Conservation (phyloP, 208 protist genomes). For the Leishmania martiniquensis region DNA sequence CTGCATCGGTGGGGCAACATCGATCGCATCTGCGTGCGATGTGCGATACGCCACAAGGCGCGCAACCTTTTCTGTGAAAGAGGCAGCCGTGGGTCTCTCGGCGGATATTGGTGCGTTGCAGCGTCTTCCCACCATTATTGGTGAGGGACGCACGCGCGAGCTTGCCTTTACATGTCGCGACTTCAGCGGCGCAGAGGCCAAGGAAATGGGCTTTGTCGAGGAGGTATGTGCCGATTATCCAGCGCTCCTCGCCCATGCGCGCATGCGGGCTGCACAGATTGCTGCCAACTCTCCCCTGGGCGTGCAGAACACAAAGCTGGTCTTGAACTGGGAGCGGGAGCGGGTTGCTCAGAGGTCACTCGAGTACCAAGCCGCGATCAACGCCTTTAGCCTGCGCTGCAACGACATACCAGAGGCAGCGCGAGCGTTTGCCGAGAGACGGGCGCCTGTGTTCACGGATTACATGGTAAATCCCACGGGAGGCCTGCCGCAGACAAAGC, state of each 20-base stretch:
- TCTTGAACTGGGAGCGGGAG: constrained; percentile 66
- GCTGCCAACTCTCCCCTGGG: constrained; percentile 68
- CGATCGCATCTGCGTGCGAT: constrained; percentile 70
- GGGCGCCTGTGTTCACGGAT: constrained; percentile 57
- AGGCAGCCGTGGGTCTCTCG: constrained; percentile 68
- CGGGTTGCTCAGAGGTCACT: constrained; percentile 41
- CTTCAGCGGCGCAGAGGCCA: constrained; percentile 48
- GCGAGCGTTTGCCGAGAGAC: constrained; percentile 55
- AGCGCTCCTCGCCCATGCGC: constrained; percentile 46
- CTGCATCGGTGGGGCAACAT: constrained; percentile 79
- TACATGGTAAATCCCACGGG: constrained; percentile 44
- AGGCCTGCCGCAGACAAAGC: background rate
- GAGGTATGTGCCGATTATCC: constrained; percentile 55
- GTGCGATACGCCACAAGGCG: constrained; percentile 58
- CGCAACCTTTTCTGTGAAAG: constrained; percentile 63
- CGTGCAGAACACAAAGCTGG: constrained; percentile 76
- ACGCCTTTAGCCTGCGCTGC: constrained; percentile 57
- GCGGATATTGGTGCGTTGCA: constrained; percentile 81
- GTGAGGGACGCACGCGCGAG: constrained; percentile 69
- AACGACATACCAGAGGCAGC: constrained; percentile 65
- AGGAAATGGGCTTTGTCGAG: constrained; percentile 57
- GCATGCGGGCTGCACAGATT: constrained; percentile 42
- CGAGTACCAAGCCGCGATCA: constrained; percentile 67
- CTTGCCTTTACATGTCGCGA: constrained; percentile 62
- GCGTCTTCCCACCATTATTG: constrained; percentile 64